Percentiles rank a stretch among this genome's conserved stretches.
Conservation (phyloP, 495 filamentous ascomycete genomes). For the Cercophora sp. region DNA sequence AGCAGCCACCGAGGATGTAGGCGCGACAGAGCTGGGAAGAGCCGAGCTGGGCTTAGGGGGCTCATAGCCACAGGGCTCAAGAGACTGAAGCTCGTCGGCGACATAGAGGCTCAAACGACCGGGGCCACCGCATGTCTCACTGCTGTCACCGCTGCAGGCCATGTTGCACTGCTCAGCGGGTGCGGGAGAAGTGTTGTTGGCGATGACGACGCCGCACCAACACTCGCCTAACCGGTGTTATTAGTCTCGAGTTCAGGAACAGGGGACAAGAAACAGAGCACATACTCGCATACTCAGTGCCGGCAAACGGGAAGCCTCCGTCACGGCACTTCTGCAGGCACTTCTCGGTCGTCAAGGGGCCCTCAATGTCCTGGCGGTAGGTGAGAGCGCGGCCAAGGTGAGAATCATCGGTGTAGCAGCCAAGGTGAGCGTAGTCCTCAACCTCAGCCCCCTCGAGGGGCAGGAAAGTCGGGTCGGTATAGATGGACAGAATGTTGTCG, state of each 20-base stretch:
- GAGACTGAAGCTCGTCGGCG: conserved; percentile 37
- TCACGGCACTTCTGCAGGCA: conserved; percentile 46
- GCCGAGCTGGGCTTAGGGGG: conserved; percentile 23
- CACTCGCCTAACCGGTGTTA: conserved; percentile 29
- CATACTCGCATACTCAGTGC: conserved; percentile 47
- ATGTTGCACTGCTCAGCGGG: conserved; percentile 39
- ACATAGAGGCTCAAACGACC: conserved; percentile 44
- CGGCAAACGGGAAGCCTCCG: conserved; percentile 48
- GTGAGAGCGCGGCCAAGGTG: conserved; percentile 44
- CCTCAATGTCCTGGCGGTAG: conserved; percentile 40
- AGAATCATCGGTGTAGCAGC: conserved; percentile 55
- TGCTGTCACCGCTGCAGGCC: conserved; percentile 45
- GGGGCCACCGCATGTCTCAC: conserved; percentile 45
- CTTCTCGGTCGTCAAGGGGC: conserved; percentile 38
- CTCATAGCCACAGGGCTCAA: conserved; percentile 42
- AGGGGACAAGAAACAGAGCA: conserved; percentile 21
- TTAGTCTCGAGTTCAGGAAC: too few species aligned
- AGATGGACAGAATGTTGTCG: conserved; percentile 43
- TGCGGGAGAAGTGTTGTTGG: conserved; percentile 42
- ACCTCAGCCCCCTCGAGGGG: conserved; percentile 34
- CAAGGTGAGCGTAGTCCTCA: conserved; percentile 46
- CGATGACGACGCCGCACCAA: conserved; percentile 45
- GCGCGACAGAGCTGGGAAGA: neutral
- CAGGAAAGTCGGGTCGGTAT: conserved; percentile 51
- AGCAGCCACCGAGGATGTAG: neutral